Base-by-base conservation (phyloP, 768 basidiomycete species). In the Phylloporus arenicola region DNA sequence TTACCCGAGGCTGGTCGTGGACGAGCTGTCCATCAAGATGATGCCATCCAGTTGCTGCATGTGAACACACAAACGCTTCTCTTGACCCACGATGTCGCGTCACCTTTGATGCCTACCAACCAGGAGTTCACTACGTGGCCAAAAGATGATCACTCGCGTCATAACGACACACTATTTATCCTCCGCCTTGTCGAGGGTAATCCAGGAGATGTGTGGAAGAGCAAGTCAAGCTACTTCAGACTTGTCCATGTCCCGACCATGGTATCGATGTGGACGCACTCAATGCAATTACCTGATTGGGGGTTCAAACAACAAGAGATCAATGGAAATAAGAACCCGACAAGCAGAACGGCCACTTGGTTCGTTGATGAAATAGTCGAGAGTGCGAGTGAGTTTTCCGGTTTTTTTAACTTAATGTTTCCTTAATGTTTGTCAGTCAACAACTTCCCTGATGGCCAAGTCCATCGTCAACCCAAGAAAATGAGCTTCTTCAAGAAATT, bases 101-200 rank as follows among this genome's bases (percentile, higher is more conserved):
- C 92, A 1, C 90, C 96, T 5, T 79, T 93, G 43, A 94, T 92
- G 86, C 86, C 96, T 14, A 99, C 96, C 43, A 98, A 98, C 67
- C 93, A 97, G 64, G 96, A 99, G 68, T 93, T 98, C 69, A 99
- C 96, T 6, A 98, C 96, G 0, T 87, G 84, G 82, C 66, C 84
- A 5, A 86, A 81, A 62, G 85, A 89, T 53, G 89, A 95, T 56
- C 72, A 82, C 49, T 74, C 78, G 8, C 78, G 88, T 44, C 78
- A 87, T 64, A 89, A 91, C 54, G 94, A 99, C 52, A 97, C 95
- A 0, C 76, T 93, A 9, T 99, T 97, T 80, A 73, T 79, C 55
- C 60, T 99, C 12, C 66, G 79, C 7, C 74, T 99, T 33, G 74
- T 79, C 37, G 88, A 90, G 39, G 88, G 79, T 1, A 74, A 81